Conservation (phyloP, 495 filamentous ascomycete genomes). For the Hyphodiscus hymeniophilus region DNA sequence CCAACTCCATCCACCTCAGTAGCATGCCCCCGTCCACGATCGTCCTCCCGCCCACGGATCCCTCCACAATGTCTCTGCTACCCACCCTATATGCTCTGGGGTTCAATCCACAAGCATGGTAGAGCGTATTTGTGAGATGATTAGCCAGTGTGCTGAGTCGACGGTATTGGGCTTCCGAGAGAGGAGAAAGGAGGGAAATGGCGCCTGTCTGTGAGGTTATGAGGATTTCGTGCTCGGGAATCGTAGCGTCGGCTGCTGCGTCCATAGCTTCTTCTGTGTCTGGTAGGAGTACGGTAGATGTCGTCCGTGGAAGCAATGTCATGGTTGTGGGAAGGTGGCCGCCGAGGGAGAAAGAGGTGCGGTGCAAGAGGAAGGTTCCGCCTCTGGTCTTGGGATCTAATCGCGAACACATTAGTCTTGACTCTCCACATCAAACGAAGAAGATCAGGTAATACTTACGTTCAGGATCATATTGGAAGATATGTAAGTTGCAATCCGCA, state of each 20-base stretch:
- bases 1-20: slow-evolving; percentile 61
- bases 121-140: slow-evolving; percentile 67
- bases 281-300: slow-evolving; percentile 33
- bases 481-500: slow-evolving; percentile 75
- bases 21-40: slow-evolving; percentile 44
- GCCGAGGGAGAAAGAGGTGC: slow-evolving; percentile 73
- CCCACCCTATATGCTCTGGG: slow-evolving; percentile 61
- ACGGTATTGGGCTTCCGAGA: slow-evolving; percentile 75
- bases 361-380: slow-evolving; percentile 77
- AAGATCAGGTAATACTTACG: slow-evolving; percentile 35
- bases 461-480: slow-evolving; percentile 92
- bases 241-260: slow-evolving; percentile 16
- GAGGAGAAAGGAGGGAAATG: slow-evolving; percentile 65
- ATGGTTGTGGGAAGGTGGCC: slow-evolving; percentile 68
- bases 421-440: too few species aligned
- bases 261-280: slow-evolving; percentile 28
- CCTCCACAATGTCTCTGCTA: slow-evolving; percentile 9
- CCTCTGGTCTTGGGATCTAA: slow-evolving; percentile 88
- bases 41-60: slow-evolving; percentile 34
- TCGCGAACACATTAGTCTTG: not conserved
- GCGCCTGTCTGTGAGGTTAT: slow-evolving; percentile 69
- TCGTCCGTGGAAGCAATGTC: slow-evolving; percentile 63
- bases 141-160: slow-evolving; percentile 73
- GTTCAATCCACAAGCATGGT: slow-evolving; percentile 73
- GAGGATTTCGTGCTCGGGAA: slow-evolving; percentile 47